Evolutionary conservation across 306 rosid genomes (phyloP), one percentile per base, ranked within the genome.

Genomic region (Glycyrrhiza uralensis): DNA sequence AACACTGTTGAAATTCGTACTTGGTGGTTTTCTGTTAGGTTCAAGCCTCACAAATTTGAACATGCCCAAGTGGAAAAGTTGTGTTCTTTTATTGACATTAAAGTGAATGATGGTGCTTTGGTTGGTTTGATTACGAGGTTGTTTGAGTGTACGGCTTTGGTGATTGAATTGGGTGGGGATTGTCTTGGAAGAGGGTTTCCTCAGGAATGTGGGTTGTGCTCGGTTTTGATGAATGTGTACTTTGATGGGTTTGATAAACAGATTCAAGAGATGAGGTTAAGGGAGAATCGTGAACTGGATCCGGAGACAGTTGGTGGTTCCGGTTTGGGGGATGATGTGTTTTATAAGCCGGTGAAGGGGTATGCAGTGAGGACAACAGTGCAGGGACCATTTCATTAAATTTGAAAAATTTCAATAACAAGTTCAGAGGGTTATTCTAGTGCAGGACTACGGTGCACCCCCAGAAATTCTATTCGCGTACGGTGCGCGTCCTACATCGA

Each of bases 321-420:
- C 0, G 67, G 36, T 19, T 65, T 20, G 49, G 59, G 39, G 41
- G 54, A 69, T 33, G 87, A 61, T 74, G 79, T 84, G 38, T 90
- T 84, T 62, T 86, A 81, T 66, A 93, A 89, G 85, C 98, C 97
- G 0, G 88, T 87, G 71, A 93, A 89, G 85, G 83, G 90, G 15
- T 87, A 87, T 82, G 97, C 87, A 4, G 88, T 90, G 73, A 91
- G 98, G 79, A n/a, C n/a, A n/a, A n/a, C n/a, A n/a, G n/a, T n/a
- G n/a, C n/a, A n/a, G n/a, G n/a, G n/a, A n/a, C n/a, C n/a, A n/a
- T n/a, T n/a, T n/a, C n/a, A n/a, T n/a, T n/a, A n/a, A n/a, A n/a
- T n/a, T n/a, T n/a, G n/a, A n/a, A n/a, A n/a, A n/a, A n/a, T n/a
- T n/a, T n/a, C n/a, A n/a, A n/a, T n/a, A n/a, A n/a, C n/a, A n/a